A percentile compares a stretch with the other conserved stretches of the same genome.
These are phyloP conservation scores for Lecanicillium sp. DNA, from an alignment of 2,329 filamentous ascomycete genomes.

Conservation along the genomic window DNA sequence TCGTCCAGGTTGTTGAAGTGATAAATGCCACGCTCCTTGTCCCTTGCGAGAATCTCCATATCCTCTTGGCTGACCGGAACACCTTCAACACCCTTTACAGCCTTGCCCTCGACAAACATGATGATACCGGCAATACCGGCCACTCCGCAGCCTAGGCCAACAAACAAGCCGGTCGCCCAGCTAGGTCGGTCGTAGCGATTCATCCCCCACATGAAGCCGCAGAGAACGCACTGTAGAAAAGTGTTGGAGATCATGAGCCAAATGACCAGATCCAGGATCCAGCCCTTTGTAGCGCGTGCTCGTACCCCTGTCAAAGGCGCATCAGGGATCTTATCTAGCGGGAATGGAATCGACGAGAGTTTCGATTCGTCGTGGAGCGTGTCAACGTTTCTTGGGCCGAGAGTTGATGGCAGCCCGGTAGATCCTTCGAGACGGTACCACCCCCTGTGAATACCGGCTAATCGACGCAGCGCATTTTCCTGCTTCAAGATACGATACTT, in stretches of 20 bases:
- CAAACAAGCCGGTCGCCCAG: slow-evolving; percentile 74
- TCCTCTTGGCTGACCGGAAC: slow-evolving; percentile 54
- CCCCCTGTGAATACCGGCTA: slow-evolving; percentile 64
- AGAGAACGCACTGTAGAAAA: slow-evolving; percentile 64
- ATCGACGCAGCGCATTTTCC: slow-evolving; percentile 49
- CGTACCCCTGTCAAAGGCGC: slow-evolving; percentile 63
- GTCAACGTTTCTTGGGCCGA: slow-evolving; percentile 45
- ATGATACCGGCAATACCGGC: slow-evolving; percentile 61
- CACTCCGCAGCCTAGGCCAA: slow-evolving; percentile 63
- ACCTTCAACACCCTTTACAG: slow-evolving; percentile 63
- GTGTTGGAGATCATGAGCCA: slow-evolving; percentile 77
- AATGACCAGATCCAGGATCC: slow-evolving; percentile 74
- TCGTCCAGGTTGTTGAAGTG: slow-evolving; percentile 42
- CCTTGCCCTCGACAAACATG: slow-evolving; percentile 63
- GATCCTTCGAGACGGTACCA: slow-evolving; percentile 71
- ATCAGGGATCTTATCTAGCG: slow-evolving; percentile 53
- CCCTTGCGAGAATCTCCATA: slow-evolving; percentile 37
- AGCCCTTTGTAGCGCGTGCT: slow-evolving; percentile 56
- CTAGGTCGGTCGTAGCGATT: slow-evolving; percentile 65
- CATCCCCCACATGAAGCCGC: slow-evolving; percentile 76
- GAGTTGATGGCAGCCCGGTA: slow-evolving; percentile 41
- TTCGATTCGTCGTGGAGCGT: slow-evolving; percentile 30
- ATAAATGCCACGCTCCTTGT: slow-evolving; percentile 45
- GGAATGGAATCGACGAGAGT: slow-evolving; percentile 46
- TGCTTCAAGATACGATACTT: slow-evolving; percentile 50